A percentile compares a stretch with the other conserved stretches of the same genome.
phyloP scores from a whole-genome alignment of 2,329 filamentous ascomycete genomes.

The Fusarium miscanthi region DNA sequence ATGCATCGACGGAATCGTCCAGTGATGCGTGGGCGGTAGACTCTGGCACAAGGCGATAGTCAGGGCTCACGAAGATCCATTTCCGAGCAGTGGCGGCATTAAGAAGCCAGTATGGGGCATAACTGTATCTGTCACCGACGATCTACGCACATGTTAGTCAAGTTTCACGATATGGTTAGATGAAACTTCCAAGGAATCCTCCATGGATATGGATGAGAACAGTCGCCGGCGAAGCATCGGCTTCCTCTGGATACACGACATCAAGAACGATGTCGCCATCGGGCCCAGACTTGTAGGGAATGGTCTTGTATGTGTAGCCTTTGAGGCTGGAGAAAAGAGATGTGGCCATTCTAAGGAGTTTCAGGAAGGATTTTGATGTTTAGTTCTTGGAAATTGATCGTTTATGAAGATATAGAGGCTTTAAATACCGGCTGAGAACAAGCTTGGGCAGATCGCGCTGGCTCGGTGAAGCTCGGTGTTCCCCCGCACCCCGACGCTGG shows the following conservation, averaged over 20 bases:
- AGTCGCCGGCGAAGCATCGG: constrained; percentile 1
- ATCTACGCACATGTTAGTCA: constrained; percentile 16
- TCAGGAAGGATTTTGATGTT: rapidly evolving
- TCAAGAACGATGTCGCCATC: constrained; percentile 32
- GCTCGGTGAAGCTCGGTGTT: constrained; percentile 3
- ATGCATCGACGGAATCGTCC: constrained; percentile 34
- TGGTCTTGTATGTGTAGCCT: constrained; percentile 33
- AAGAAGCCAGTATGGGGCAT: constrained; percentile 36
- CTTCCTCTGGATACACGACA: constrained; percentile 29
- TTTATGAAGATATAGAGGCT: background rate
- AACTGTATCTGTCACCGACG: constrained; percentile 38
- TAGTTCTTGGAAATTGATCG: rapidly evolving
- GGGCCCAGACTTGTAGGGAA: constrained; percentile 22
- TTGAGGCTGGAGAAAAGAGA: constrained; percentile 5
- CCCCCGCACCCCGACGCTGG: background rate
- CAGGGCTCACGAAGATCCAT: constrained; percentile 41
- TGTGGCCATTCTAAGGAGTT: background rate
- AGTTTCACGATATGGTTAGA: rapidly evolving
- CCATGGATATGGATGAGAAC: constrained; percentile 40
- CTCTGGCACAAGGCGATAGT: constrained; percentile 40
- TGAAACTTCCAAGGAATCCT: constrained; percentile 13
- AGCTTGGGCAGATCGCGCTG: no score
- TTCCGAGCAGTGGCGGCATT: constrained; percentile 30
- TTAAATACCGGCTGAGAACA: background rate
- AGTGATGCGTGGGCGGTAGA: constrained; percentile 33